These are phyloP conservation scores for Xylaria castorea DNA, from an alignment of 495 filamentous ascomycete species.

Conservation along the genomic window DNA sequence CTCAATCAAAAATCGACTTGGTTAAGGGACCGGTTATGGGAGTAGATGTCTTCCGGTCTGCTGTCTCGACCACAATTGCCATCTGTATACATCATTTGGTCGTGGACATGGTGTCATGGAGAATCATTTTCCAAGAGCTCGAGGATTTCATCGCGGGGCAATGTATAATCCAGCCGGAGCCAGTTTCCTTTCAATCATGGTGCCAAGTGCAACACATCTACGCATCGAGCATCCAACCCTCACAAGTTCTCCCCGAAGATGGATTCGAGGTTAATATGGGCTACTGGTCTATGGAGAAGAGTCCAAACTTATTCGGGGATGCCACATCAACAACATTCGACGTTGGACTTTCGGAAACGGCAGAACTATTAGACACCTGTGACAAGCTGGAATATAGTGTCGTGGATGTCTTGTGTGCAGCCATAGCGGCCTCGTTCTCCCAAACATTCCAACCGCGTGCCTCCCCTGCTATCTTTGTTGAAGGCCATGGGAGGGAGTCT, in stretches of 20 bases:
- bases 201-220: slow-evolving; percentile 46
- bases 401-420: slow-evolving; percentile 26
- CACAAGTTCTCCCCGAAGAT: background rate
- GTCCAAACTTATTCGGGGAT: slow-evolving; percentile 33
- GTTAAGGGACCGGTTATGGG: slow-evolving; percentile 49
- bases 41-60: slow-evolving; percentile 50
- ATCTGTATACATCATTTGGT: slow-evolving; percentile 65
- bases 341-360: slow-evolving; percentile 20
- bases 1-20: slow-evolving; percentile 39
- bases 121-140: slow-evolving; percentile 64
- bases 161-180: background rate
- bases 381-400: slow-evolving; percentile 31
- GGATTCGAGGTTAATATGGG: slow-evolving; percentile 16
- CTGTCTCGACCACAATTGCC: slow-evolving; percentile 47
- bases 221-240: slow-evolving; percentile 28
- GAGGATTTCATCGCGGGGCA: slow-evolving; percentile 33
- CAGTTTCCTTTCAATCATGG: slow-evolving; percentile 62
- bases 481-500: slow-evolving; percentile 64
- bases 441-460: slow-evolving; percentile 46
- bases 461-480: slow-evolving; percentile 52
- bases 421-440: slow-evolving; percentile 42
- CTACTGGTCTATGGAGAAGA: slow-evolving; percentile 41
- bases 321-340: slow-evolving; percentile 29
- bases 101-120: slow-evolving; percentile 69
- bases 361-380: background rate